A percentile compares a stretch with the other conserved stretches of the same genome.
These are phyloP conservation scores for Begonia loranthoides DNA, from an alignment of 306 rosid species.

Conservation along the genomic window DNA sequence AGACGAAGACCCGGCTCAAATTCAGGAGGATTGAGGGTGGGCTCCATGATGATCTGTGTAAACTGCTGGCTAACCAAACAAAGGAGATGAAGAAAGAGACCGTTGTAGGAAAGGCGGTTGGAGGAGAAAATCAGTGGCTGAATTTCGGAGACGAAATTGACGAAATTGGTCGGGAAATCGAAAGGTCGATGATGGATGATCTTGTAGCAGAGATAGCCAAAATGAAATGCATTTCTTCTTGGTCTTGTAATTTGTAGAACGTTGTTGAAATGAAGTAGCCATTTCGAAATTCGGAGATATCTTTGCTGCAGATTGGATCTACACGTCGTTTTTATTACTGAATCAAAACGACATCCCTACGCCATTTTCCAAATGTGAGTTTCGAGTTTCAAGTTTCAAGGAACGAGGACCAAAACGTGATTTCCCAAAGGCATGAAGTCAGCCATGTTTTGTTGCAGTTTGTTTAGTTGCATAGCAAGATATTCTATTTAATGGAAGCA, in stretches of 20 bases:
- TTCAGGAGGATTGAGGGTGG: conserved; percentile 22
- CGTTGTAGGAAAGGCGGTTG: conserved; percentile 28
- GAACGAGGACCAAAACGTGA: too few relatives aligned
- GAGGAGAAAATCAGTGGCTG: conserved; percentile 45
- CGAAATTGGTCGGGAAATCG: conserved; percentile 50
- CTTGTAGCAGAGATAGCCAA: conserved; percentile 22
- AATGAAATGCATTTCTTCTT: neutral
- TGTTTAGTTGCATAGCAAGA: neutral
- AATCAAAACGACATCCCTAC: too few relatives aligned
- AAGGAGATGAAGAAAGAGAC: conserved; percentile 7
- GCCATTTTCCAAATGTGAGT: too few relatives aligned
- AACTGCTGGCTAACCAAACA: conserved; percentile 28
- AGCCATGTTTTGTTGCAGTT: neutral
- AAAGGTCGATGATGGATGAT: conserved; percentile 48
- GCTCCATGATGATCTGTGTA: conserved; percentile 29
- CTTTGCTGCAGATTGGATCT: neutral
- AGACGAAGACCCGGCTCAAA: conserved; percentile 7
- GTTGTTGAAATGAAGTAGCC: neutral
- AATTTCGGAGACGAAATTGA: conserved; percentile 43
- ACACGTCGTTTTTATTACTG: neutral
- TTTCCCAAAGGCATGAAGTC: too few relatives aligned
- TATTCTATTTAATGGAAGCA: neutral
- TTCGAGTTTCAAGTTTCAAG: too few relatives aligned
- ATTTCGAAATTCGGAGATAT: too few relatives aligned
- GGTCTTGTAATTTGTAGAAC: neutral